Base-by-base conservation (phyloP, 805 yeast genomes). In the Hermanozyma aechmeae region DNA sequence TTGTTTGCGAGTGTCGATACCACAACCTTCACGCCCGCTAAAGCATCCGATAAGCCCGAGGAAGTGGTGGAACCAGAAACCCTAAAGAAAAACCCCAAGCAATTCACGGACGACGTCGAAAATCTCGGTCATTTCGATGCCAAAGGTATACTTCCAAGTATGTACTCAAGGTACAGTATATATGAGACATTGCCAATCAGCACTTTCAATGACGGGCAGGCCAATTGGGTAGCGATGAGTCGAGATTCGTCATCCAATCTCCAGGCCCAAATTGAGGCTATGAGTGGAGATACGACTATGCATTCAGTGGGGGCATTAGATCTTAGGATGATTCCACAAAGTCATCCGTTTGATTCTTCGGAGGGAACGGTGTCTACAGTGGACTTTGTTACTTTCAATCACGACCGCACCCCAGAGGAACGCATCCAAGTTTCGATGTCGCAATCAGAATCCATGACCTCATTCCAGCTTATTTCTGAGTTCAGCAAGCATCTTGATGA, bases 381-480 rank as follows among this genome's bases (percentile, higher is more conserved):
- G 13, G 42, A 36, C 14, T 23, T 33, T 23, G 30, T 27, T 15
- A 24, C 40, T 1, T 27, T 23, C 28, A 20, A 16, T 4, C 28
- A 25, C 12, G 19, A 26, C 17, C 26, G 35, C 35, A 19, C 24
- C 31, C 8, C 20, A 19, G 15, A 30, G 21, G 18, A 30, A 17
- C 21, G 11, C 6, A 26, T 29, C 18, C 50, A 48, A 2, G 40
- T 25, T 7, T 51, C 57, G 6, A 27, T 32, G 11, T 47, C n/a
- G n/a, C n/a, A n/a, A n/a, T n/a, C n/a, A n/a, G n/a, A 42, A 20
- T 53, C 61, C 4, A 33, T 50, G 15, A 39, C 51, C 1, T 50
- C 64, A 4, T 31, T 51, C 7, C 46, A 51, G 24, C 36, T 42
- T 24, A 50, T 52, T 16, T 39, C 39, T 6, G 50, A 49, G 16